These are phyloP conservation scores for Didymella pinodella DNA, from an alignment of 2,329 filamentous ascomycete species.

Conservation along the genomic window DNA sequence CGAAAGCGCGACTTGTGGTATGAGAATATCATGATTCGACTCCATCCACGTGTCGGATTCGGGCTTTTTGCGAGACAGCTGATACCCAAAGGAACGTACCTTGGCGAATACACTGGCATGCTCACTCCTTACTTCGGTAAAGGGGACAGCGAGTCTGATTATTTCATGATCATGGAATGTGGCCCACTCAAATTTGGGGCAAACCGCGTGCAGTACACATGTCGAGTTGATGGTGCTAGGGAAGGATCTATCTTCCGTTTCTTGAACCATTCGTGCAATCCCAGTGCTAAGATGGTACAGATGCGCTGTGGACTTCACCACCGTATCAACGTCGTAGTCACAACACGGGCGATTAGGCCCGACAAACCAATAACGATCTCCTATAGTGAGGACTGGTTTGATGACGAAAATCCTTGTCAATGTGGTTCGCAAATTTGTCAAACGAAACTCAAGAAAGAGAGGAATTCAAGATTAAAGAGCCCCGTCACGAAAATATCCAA, in stretches of 20 bases:
- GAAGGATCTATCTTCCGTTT: conserved; percentile 7
- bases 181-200: background rate
- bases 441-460: background rate
- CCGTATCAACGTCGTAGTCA: background rate
- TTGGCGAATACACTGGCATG: background rate
- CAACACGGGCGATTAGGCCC: background rate
- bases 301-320: background rate
- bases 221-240: conserved; percentile 2
- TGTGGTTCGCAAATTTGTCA: background rate
- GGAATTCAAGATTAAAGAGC: too few species aligned
- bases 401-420: background rate
- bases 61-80: background rate
- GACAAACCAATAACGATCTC: background rate
- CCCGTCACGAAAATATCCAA: too few species aligned
- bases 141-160: background rate
- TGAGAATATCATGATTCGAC: background rate
- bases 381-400: conserved; percentile 1
- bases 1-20: background rate
- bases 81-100: background rate
- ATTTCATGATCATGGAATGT: background rate
- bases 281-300: background rate
- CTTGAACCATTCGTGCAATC: conserved; percentile 10
- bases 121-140: background rate
- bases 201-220: background rate
- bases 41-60: background rate